These are phyloP conservation scores for Hericium coralloides DNA, from an alignment of 768 basidiomycete species.

Conservation along the genomic window DNA sequence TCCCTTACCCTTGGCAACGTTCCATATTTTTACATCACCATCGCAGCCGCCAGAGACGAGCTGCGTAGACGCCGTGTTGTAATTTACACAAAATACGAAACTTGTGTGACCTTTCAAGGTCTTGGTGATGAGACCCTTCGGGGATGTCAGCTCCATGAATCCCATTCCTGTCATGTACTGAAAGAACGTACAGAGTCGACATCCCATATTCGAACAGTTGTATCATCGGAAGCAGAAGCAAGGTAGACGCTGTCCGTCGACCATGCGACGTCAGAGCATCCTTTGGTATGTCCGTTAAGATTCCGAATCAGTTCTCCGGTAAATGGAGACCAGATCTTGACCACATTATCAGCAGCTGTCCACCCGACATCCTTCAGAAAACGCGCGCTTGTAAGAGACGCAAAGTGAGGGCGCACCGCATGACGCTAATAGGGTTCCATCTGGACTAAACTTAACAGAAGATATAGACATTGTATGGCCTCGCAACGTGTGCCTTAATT, in stretches of 20 bases:
- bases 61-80: slow-evolving; percentile 79
- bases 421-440: slow-evolving; percentile 80
- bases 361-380: neutral
- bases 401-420: slow-evolving; percentile 46
- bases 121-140: slow-evolving; percentile 61
- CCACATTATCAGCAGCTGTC: slow-evolving; percentile 63
- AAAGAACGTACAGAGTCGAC: slow-evolving; percentile 57
- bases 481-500: slow-evolving; percentile 52
- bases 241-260: slow-evolving; percentile 74
- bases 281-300: slow-evolving; percentile 66
- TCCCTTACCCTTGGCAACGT: slow-evolving; percentile 61
- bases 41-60: slow-evolving; percentile 92
- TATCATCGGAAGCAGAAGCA: slow-evolving; percentile 91
- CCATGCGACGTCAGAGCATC: slow-evolving; percentile 87
- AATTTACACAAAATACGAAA: slow-evolving; percentile 89
- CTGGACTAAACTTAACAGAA: slow-evolving; percentile 85
- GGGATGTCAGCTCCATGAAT: neutral
- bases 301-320: slow-evolving; percentile 73
- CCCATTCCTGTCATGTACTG: neutral
- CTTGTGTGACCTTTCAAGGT: slow-evolving; percentile 75
- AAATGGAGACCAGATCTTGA: slow-evolving; percentile 79
- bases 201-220: slow-evolving; percentile 83
- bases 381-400: neutral
- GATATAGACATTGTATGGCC: slow-evolving; percentile 84
- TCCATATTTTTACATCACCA: slow-evolving; percentile 91